Evolutionary conservation across 108 stramenopile genomes (phyloP).

Genomic region (Aurantiochytrium sp.): DNA sequence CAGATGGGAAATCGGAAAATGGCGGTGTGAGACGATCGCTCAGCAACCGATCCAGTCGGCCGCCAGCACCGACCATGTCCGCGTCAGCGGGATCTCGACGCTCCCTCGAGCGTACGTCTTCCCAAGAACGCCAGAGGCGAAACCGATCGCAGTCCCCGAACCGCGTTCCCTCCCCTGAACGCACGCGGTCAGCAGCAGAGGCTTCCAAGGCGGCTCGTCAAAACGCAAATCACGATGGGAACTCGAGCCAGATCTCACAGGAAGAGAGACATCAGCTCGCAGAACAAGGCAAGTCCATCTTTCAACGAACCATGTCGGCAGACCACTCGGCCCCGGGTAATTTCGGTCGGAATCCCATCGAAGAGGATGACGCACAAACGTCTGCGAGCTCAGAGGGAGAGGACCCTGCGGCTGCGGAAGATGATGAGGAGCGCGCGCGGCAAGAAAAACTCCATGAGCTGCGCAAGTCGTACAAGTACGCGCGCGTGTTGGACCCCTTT

Average conservation of each 20-base stretch:
- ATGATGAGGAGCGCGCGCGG: not conserved
- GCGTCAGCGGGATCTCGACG: not conserved
- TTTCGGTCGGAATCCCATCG: too few relatives aligned
- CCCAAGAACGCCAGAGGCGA: not conserved
- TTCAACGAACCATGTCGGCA: not conserved
- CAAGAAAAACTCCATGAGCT: not conserved
- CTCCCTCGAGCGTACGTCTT: not conserved
- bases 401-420: not conserved
- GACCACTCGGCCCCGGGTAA: not conserved
- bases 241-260: not conserved
- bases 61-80: not conserved
- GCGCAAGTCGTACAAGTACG: conserved; percentile 1
- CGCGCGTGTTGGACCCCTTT: not conserved
- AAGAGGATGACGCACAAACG: too few relatives aligned
- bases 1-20: too few relatives aligned
- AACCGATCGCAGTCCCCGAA: not conserved
- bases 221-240: not conserved
- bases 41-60: too few relatives aligned
- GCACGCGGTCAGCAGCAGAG: not conserved
- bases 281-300: not conserved
- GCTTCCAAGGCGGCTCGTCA: not conserved
- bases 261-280: not conserved
- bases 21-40: too few relatives aligned
- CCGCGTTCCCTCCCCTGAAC: not conserved
- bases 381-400: not conserved